phyloP scores from a whole-genome alignment of 2,329 filamentous ascomycete species.

The Cadophora gregata region DNA sequence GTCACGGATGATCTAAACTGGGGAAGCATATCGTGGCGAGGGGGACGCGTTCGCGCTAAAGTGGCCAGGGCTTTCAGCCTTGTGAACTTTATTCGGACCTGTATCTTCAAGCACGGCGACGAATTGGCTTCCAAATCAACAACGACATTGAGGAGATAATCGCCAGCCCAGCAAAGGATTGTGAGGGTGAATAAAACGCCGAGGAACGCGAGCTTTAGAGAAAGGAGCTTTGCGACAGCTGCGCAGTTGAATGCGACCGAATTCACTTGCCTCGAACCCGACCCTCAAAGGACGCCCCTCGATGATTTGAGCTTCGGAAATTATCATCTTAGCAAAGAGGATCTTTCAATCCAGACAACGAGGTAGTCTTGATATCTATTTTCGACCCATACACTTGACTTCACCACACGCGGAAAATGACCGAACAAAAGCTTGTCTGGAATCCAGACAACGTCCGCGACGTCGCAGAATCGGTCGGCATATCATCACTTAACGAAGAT shows the following conservation, averaged over 20 bases:
- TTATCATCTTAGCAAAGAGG: not conserved
- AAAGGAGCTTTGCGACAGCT: not conserved
- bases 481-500: conserved; percentile 80
- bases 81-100: conserved; percentile 15
- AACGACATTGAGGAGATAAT: not conserved
- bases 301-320: not conserved
- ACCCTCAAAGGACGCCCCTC: not conserved
- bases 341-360: not conserved
- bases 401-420: conserved; percentile 32
- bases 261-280: conserved; percentile 5
- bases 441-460: conserved; percentile 95
- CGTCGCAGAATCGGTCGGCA: conserved; percentile 94
- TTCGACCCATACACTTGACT: not conserved
- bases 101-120: not conserved
- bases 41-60: conserved; percentile 15
- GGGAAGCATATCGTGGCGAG: not conserved
- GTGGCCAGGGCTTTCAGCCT: conserved; percentile 23
- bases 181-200: not conserved
- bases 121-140: not conserved
- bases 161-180: not conserved
- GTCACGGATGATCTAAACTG: not conserved
- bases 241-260: not conserved
- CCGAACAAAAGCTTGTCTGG: conserved; percentile 69
- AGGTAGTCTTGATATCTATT: not conserved
- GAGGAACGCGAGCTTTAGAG: not conserved